These are phyloP conservation scores for Physaria fendleri DNA, from an alignment of 345 rosid species.

Conservation along the genomic window DNA sequence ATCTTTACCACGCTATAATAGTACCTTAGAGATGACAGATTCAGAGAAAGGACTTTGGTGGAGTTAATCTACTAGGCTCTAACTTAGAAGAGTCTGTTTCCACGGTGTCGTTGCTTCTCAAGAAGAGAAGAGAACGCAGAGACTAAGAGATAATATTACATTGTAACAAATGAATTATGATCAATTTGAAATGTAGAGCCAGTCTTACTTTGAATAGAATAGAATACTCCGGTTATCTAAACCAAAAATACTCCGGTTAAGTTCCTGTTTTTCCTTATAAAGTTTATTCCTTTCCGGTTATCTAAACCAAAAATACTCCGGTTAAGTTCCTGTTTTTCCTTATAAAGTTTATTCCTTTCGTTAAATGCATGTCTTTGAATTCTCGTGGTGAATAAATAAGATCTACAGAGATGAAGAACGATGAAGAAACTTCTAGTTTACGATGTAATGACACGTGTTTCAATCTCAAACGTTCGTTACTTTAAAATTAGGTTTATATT, in stretches of 20 bases:
- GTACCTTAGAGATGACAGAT: constrained; percentile 20
- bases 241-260: no score
- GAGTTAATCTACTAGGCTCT: background rate
- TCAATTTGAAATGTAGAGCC: constrained; percentile 11
- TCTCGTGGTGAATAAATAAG: background rate
- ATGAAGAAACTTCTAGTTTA: constrained; percentile 24
- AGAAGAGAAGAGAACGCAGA: background rate
- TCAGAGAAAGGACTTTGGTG: background rate
- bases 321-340: background rate
- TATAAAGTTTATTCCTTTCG: background rate
- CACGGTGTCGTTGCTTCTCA: background rate
- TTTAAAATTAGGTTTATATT: background rate
- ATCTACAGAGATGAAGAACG: background rate
- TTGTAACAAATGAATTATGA: constrained; percentile 3
- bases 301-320: no score
- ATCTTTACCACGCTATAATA: constrained; percentile 27
- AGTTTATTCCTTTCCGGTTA: background rate
- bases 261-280: background rate
- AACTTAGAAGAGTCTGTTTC: background rate
- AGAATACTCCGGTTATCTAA: no score
- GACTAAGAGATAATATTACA: background rate
- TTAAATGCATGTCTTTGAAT: background rate
- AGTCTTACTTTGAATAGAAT: constrained; percentile 1
- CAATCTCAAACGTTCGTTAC: background rate
- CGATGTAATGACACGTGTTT: constrained; percentile 17